Evolutionary conservation across 306 rosid species (phyloP).

Genomic region (Purshia tridentata): DNA sequence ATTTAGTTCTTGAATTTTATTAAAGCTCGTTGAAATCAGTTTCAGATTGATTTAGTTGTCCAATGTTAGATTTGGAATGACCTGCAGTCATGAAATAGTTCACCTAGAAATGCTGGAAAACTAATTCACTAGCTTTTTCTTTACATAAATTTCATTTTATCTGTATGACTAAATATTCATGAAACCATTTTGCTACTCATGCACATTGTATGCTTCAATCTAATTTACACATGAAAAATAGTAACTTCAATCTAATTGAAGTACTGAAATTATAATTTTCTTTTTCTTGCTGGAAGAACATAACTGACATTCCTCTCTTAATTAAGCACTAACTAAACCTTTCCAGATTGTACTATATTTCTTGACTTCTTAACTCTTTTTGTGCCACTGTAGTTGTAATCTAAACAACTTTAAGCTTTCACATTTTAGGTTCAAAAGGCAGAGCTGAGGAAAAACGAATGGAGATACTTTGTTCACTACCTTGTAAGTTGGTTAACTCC

Average conservation of each 20-base stretch:
- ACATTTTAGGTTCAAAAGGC: slow-evolving; percentile 70
- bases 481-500: slow-evolving; percentile 61
- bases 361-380: not conserved
- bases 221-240: not conserved
- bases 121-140: not conserved
- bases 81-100: not conserved
- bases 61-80: not conserved
- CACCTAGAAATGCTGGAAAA: not conserved
- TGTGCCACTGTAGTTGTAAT: not conserved
- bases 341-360: not conserved
- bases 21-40: not conserved
- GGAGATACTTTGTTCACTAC: slow-evolving; percentile 97
- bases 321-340: not conserved
- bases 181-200: not conserved
- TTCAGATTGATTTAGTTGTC: not conserved
- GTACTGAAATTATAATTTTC: not conserved
- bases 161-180: not conserved
- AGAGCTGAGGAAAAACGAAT: slow-evolving; percentile 74
- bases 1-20: not conserved
- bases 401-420: slow-evolving; percentile 10
- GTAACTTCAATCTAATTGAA: not conserved
- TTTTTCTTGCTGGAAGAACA: not conserved
- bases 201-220: not conserved
- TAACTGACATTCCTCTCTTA: not conserved
- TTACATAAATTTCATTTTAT: not conserved